phyloP scores from a whole-genome alignment of 768 basidiomycete species.

The Naematelia aurantialba region DNA sequence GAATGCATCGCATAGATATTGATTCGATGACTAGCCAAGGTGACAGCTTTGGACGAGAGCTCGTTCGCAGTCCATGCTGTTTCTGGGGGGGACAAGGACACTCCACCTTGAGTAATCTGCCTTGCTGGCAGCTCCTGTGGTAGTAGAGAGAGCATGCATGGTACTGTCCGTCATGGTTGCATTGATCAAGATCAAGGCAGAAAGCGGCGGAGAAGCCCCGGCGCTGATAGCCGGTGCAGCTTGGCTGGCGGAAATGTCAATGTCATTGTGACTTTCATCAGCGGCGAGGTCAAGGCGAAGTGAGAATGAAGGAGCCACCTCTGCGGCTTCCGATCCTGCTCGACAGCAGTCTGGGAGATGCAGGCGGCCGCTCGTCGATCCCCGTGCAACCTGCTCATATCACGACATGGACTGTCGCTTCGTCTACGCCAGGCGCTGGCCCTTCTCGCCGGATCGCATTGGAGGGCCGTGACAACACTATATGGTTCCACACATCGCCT shows the following conservation, averaged over 20 bases:
- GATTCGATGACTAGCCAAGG: neutral
- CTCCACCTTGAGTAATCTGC: too few relatives aligned
- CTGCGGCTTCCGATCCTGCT: conserved; percentile 26
- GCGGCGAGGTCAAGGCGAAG: neutral
- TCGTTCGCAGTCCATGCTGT: too few relatives aligned
- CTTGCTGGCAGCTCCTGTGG: too few relatives aligned
- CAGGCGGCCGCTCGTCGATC: conserved; percentile 3
- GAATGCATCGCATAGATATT: neutral
- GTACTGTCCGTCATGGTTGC: too few relatives aligned
- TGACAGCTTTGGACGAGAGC: too few relatives aligned
- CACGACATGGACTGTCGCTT: conserved; percentile 21
- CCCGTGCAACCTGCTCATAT: conserved; percentile 31
- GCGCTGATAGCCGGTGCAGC: neutral
- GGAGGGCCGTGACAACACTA: conserved; percentile 27
- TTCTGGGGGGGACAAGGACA: too few relatives aligned
- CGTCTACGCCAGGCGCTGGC: conserved; percentile 16
- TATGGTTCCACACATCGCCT: conserved; percentile 25
- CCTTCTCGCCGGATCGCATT: conserved; percentile 24
- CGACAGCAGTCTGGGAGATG: conserved; percentile 5
- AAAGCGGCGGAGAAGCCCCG: too few relatives aligned
- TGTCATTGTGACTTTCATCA: neutral
- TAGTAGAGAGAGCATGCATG: too few relatives aligned
- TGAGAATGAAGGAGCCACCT: conserved; percentile 12
- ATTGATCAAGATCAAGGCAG: too few relatives aligned
- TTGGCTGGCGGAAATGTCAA: too few relatives aligned